These are phyloP conservation scores for Cryptococcus floricola DNA, from an alignment of 1,284 basidiomycete genomes.

Conservation along the genomic window DNA sequence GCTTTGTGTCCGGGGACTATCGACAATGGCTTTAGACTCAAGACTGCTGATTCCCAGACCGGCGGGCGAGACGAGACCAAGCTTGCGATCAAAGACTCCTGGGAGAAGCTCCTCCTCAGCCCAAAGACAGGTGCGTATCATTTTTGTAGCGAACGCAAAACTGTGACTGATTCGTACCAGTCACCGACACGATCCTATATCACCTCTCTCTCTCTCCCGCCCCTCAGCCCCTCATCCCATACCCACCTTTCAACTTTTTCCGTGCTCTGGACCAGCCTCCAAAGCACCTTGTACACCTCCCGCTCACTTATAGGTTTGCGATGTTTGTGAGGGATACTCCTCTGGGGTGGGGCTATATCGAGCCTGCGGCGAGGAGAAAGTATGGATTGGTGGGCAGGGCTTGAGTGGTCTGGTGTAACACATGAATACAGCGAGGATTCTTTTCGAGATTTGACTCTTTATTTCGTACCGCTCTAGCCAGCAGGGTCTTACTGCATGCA, in stretches of 20 bases:
- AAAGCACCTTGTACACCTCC: constrained; percentile 37
- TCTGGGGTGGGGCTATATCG: constrained; percentile 39
- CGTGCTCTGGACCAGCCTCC: constrained; percentile 30
- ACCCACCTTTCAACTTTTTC: constrained; percentile 37
- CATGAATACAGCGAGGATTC: neutral
- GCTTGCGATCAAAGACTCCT: constrained; percentile 32
- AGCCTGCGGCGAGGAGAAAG: constrained; percentile 47
- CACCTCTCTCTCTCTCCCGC: constrained; percentile 38
- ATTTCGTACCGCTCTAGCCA: neutral
- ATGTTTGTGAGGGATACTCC: constrained; percentile 39
- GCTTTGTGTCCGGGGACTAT: constrained; percentile 50
- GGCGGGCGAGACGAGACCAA: constrained; percentile 36
- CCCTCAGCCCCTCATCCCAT: constrained; percentile 38
- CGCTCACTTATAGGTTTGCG: constrained; percentile 39
- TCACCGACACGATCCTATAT: constrained; percentile 40
- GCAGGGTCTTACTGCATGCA: no score
- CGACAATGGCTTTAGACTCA: constrained; percentile 73
- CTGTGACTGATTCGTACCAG: constrained; percentile 14
- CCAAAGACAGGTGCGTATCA: constrained; percentile 29
- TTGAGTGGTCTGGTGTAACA: neutral
- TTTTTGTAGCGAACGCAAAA: neutral
- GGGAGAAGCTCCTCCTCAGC: constrained; percentile 38
- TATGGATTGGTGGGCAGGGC: constrained; percentile 35
- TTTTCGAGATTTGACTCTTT: neutral
- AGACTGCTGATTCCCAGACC: constrained; percentile 56